These are phyloP conservation scores for Fraxinus angustifolia DNA, from an alignment of 305 asterid species.

Conservation along the genomic window DNA sequence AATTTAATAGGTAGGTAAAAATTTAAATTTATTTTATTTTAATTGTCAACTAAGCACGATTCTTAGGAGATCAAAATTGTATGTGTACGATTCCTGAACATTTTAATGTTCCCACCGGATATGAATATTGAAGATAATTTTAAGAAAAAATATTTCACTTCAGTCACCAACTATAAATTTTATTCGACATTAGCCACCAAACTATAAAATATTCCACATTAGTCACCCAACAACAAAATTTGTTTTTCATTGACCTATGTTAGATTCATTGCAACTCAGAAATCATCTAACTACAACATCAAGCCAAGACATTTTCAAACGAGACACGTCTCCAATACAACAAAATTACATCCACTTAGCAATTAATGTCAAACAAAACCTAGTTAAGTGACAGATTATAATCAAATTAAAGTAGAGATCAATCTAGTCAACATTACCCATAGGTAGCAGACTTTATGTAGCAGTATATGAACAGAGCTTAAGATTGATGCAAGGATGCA, in stretches of 20 bases:
- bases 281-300: neutral
- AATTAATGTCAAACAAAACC: neutral
- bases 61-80: neutral
- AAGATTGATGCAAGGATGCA: neutral
- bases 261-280: neutral
- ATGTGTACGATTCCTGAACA: neutral
- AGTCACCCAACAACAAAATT: neutral
- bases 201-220: neutral
- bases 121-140: neutral
- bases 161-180: neutral
- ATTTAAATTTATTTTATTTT: no score
- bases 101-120: neutral
- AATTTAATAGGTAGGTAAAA: no score
- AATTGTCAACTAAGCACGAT: neutral
- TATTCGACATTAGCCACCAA: neutral
- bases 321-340: neutral
- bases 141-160: neutral
- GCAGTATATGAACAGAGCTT: neutral
- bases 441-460: neutral
- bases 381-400: neutral
- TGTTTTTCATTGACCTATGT: neutral
- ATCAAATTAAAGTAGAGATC: neutral
- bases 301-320: neutral
- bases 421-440: neutral
- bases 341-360: neutral